phyloP scores from a whole-genome alignment of 2,329 filamentous ascomycete species.

The Grosmannia huntii region DNA sequence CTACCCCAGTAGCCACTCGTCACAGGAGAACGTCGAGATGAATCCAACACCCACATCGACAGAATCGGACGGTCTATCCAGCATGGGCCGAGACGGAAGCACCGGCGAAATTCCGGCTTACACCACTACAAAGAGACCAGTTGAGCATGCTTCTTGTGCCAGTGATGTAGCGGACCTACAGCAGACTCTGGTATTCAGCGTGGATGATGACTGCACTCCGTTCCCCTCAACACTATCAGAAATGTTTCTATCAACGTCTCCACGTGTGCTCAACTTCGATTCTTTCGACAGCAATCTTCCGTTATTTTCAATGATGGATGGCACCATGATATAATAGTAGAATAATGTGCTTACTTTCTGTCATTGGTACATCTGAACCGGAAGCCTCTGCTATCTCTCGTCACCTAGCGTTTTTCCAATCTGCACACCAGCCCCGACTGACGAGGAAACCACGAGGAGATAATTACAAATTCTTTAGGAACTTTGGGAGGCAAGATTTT shows the following conservation, averaged over 20 bases:
- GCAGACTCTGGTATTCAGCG: background rate
- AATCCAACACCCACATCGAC: background rate
- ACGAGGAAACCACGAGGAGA: conserved; percentile 7
- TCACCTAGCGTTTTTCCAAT: conserved; percentile 4
- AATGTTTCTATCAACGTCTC: conserved; percentile 12
- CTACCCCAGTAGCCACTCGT: background rate
- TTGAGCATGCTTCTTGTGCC: background rate
- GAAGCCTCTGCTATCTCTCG: background rate
- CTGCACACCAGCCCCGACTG: conserved; percentile 12
- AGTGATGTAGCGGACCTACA: background rate
- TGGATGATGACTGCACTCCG: background rate
- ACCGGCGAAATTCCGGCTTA: background rate
- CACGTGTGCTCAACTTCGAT: conserved; percentile 13
- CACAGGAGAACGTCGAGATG: background rate
- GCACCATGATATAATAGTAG: background rate
- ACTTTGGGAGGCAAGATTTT: conserved; percentile 13
- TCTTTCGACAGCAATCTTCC: conserved; percentile 12
- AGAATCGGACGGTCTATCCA: background rate
- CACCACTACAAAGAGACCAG: background rate
- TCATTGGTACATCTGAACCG: background rate
- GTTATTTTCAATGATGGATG: conserved; percentile 15
- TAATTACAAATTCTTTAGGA: conserved; percentile 13
- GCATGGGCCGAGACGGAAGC: background rate
- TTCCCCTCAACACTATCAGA: conserved; percentile 4
- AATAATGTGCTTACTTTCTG: no score